These are phyloP conservation scores for Acrocalymma vagum DNA, from an alignment of 2,329 filamentous ascomycete genomes.

Conservation along the genomic window DNA sequence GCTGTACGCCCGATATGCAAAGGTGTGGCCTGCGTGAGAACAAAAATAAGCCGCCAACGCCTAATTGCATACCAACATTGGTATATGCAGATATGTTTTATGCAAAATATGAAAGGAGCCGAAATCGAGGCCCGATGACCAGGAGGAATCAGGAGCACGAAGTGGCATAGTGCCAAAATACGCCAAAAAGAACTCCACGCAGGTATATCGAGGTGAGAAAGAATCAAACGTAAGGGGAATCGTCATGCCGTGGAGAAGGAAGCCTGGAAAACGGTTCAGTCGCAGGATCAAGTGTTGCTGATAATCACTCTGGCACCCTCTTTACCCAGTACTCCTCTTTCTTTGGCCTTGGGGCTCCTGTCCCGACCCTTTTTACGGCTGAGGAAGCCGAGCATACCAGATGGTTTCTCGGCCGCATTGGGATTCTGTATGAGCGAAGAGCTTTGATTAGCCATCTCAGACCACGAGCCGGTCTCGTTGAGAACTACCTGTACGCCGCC, in stretches of 20 bases:
- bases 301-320: constrained; percentile 79
- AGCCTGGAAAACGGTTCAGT: not conserved
- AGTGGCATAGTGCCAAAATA: constrained; percentile 29
- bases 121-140: too few relatives aligned
- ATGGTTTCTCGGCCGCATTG: constrained; percentile 57
- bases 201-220: constrained; percentile 30
- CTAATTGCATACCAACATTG: constrained; percentile 22
- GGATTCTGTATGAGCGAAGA: constrained; percentile 67
- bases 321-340: constrained; percentile 92
- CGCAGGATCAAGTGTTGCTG: constrained; percentile 47
- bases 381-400: constrained; percentile 90
- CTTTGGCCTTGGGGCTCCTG: constrained; percentile 92
- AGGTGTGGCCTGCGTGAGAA: too few relatives aligned
- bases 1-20: too few relatives aligned
- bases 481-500: constrained; percentile 92
- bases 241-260: constrained; percentile 30
- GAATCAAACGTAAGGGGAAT: constrained; percentile 35
- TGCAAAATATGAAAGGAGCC: constrained; percentile 14
- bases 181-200: constrained; percentile 39
- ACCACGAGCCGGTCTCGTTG: constrained; percentile 90
- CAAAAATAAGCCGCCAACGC: too few relatives aligned
- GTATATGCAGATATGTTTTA: constrained; percentile 25
- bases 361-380: constrained; percentile 89
- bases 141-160: constrained; percentile 20
- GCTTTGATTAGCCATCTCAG: constrained; percentile 85